These are phyloP conservation scores for Suillus spraguei DNA, from an alignment of 768 basidiomycete genomes.

Conservation along the genomic window DNA sequence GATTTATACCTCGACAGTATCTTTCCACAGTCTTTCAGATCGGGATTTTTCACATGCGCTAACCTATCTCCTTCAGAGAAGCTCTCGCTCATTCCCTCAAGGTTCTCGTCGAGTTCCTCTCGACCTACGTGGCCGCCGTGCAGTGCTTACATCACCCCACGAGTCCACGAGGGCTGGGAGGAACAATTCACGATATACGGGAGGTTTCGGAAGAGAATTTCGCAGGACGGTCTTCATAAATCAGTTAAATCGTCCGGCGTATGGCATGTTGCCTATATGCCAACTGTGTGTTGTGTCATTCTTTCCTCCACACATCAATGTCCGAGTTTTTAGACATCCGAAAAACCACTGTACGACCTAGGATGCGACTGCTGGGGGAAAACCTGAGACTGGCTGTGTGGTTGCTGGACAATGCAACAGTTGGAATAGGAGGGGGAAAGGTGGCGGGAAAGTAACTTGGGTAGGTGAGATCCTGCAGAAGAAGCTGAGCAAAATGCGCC, in stretches of 20 bases:
- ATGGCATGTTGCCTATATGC: neutral
- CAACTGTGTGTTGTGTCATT: too few relatives aligned
- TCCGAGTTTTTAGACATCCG: constrained; percentile 24
- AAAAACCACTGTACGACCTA: neutral
- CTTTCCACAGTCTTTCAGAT: neutral
- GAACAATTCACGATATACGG: neutral
- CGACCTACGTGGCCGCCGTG: neutral
- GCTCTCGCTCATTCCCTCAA: neutral
- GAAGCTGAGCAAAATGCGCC: neutral
- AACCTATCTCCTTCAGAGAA: neutral
- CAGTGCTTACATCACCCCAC: neutral
- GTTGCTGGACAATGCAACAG: constrained; percentile 9
- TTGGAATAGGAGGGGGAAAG: constrained; percentile 15
- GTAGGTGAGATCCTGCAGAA: constrained; percentile 22
- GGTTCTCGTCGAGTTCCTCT: neutral
- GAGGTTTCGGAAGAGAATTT: neutral
- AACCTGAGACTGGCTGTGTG: neutral
- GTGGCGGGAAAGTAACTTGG: constrained; percentile 32
- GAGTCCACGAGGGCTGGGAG: neutral
- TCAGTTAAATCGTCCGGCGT: neutral
- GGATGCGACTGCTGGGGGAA: constrained; percentile 11
- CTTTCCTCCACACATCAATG: neutral
- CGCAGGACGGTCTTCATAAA: neutral
- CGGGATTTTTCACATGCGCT: neutral
- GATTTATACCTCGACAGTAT: neutral